phyloP scores from a whole-genome alignment of 1,139 yeast genomes.

The Geotrichum klebahnii region DNA sequence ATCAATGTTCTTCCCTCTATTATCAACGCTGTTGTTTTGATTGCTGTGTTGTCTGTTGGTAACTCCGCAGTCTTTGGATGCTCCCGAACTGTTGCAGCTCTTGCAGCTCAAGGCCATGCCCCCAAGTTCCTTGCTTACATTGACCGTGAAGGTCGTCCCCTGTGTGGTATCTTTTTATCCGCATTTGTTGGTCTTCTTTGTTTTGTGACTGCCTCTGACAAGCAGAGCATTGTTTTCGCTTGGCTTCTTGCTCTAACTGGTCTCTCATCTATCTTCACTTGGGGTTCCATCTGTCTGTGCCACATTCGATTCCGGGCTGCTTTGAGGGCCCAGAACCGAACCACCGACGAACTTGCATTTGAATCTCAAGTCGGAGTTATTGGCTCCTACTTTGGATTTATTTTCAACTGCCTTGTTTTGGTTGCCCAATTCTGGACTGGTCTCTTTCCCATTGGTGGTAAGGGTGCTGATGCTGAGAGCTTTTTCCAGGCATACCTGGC shows the following conservation, averaged over 20 bases:
- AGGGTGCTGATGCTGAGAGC: constrained; percentile 41
- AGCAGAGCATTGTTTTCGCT: constrained; percentile 63
- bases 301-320: constrained; percentile 79
- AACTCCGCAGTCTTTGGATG: constrained; percentile 75
- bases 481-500: constrained; percentile 57
- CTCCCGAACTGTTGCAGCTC: constrained; percentile 75
- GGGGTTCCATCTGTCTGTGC: constrained; percentile 74
- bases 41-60: constrained; percentile 67
- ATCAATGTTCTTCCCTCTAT: constrained; percentile 61
- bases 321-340: constrained; percentile 59
- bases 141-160: constrained; percentile 71
- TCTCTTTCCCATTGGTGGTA: constrained; percentile 58
- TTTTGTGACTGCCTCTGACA: constrained; percentile 62
- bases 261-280: constrained; percentile 75
- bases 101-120: constrained; percentile 78
- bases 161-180: constrained; percentile 60
- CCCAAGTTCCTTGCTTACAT: constrained; percentile 70
- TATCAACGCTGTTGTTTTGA: constrained; percentile 66
- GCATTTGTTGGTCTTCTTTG: constrained; percentile 61
- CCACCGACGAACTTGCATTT: constrained; percentile 62
- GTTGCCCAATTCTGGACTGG: constrained; percentile 83
- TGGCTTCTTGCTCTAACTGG: constrained; percentile 86
- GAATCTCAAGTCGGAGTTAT: constrained; percentile 61
- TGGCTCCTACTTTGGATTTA: constrained; percentile 66
- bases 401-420: constrained; percentile 59